Percentiles rank a stretch among this genome's conserved stretches.
Conservation (phyloP, 768 basidiomycete genomes). For the Termitomyces sp. region DNA sequence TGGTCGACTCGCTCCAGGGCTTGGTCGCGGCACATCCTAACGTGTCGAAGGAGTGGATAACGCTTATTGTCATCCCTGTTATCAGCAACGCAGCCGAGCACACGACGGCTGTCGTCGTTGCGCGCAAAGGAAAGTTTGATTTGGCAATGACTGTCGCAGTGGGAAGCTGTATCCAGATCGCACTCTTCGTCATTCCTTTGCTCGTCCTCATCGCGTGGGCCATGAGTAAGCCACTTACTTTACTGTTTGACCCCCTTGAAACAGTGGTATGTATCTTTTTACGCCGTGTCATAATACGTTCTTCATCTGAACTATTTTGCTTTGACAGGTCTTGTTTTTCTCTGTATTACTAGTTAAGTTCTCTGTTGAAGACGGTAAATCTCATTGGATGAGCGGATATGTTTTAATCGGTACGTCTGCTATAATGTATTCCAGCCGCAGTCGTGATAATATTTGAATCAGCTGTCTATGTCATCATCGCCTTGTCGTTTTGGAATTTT, state of each 20-base stretch:
- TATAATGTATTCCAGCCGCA: not conserved
- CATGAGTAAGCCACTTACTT: not conserved
- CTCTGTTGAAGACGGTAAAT: constrained; percentile 40
- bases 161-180: constrained; percentile 38
- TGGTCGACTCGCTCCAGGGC: constrained; percentile 35
- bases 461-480: constrained; percentile 31
- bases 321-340: constrained; percentile 28
- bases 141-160: constrained; percentile 38
- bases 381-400: constrained; percentile 41
- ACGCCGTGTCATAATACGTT: no score
- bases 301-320: not conserved
- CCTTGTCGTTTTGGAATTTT: constrained; percentile 35
- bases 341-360: constrained; percentile 38
- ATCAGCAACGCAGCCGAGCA: constrained; percentile 38
- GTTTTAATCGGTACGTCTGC: constrained; percentile 28
- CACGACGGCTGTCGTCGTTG: constrained; percentile 35
- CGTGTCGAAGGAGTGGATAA: constrained; percentile 40
- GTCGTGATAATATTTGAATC: not conserved
- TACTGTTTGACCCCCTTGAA: not conserved
- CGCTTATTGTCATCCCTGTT: constrained; percentile 37
- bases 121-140: constrained; percentile 36
- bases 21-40: constrained; percentile 29
- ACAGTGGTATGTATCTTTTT: not conserved
- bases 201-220: constrained; percentile 29
- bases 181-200: constrained; percentile 35